Evolutionary conservation across 805 yeast species (phyloP).

Genomic region (Yarrowia divulgata): DNA sequence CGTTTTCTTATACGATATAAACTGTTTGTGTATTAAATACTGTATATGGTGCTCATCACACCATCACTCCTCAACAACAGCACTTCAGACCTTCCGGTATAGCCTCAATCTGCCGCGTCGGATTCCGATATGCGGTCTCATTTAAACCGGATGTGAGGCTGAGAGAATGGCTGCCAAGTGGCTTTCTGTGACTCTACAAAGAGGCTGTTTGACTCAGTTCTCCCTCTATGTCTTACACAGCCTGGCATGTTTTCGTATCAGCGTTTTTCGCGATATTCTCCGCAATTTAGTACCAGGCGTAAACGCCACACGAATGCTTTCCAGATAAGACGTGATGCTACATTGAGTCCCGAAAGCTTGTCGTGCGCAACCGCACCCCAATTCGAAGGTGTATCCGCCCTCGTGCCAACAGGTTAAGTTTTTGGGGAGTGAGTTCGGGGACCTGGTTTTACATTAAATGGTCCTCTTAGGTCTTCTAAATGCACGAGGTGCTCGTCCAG

Average conservation of each 20-base stretch:
- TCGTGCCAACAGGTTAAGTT: not conserved
- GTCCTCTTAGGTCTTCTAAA: not conserved
- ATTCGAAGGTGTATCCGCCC: slow-evolving; percentile 13
- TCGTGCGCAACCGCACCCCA: not conserved
- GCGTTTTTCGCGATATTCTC: not conserved
- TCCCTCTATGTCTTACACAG: not conserved
- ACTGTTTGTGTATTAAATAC: no score
- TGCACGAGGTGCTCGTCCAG: not conserved
- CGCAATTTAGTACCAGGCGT: not conserved
- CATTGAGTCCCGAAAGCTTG: slow-evolving; percentile 15
- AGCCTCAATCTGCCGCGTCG: no score
- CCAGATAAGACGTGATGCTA: slow-evolving; percentile 6
- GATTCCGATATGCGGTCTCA: no score
- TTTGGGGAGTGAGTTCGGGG: not conserved
- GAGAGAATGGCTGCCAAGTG: not conserved
- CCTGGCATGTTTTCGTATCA: not conserved
- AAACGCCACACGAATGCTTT: slow-evolving; percentile 4
- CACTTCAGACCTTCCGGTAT: no score
- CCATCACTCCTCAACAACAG: no score
- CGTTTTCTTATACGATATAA: no score
- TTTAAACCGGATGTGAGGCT: not conserved
- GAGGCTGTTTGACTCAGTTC: not conserved
- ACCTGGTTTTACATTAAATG: not conserved
- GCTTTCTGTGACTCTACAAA: not conserved
- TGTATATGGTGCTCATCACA: no score